Evolutionary conservation across 2,329 filamentous ascomycete species (phyloP).

Genomic region (Sporothrix brasiliensis): DNA sequence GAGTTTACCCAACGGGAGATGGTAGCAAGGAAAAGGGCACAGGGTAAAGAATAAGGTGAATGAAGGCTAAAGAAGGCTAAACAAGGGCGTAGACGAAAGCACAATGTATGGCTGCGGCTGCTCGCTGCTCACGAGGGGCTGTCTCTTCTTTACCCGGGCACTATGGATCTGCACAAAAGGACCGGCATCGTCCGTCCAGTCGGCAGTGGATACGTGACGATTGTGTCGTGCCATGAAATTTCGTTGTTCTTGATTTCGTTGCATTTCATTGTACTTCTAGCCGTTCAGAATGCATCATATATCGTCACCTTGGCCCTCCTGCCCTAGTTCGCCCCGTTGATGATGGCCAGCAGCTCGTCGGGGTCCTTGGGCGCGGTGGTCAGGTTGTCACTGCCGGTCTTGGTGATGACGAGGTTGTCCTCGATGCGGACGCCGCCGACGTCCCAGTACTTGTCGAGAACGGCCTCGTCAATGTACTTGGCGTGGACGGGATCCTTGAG

Average conservation of each 20-base stretch:
- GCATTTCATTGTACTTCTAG: not conserved
- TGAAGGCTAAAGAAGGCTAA: not conserved
- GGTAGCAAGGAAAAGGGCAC: not conserved
- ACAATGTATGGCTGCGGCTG: not conserved
- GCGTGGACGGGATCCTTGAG: constrained; percentile 70
- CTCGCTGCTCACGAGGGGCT: too few species aligned
- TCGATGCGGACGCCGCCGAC: constrained; percentile 73
- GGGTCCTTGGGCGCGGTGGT: constrained; percentile 67
- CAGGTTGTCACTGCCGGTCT: constrained; percentile 63
- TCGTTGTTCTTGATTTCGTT: not conserved
- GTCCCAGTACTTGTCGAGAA: constrained; percentile 78
- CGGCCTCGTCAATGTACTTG: constrained; percentile 73
- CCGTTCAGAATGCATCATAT: not conserved
- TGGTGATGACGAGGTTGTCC: constrained; percentile 67
- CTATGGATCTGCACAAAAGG: not conserved
- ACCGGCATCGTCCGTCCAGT: not conserved
- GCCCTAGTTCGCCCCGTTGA: constrained; percentile 39
- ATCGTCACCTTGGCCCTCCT: not conserved
- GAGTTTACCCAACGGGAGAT: constrained; percentile 12
- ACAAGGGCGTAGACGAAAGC: not conserved
- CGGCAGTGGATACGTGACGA: not conserved
- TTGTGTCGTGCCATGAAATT: not conserved
- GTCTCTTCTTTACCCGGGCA: constrained; percentile 12
- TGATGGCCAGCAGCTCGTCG: constrained; percentile 59
- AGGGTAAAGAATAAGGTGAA: constrained; percentile 15